Evolutionary conservation across 768 basidiomycete genomes (phyloP).

Genomic region (Termitomyces sp.): DNA sequence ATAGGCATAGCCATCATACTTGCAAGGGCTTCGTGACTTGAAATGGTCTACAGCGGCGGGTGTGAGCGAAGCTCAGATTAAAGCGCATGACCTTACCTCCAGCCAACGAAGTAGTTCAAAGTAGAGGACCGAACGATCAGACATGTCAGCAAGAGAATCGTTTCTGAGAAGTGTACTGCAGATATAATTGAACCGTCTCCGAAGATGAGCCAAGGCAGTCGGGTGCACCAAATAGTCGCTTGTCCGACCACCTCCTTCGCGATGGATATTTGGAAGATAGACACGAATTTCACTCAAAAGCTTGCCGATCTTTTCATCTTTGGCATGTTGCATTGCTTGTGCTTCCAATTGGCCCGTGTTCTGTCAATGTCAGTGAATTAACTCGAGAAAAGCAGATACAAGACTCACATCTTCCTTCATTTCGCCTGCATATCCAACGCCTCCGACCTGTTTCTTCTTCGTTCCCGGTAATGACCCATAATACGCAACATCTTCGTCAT

Average conservation of each 20-base stretch:
- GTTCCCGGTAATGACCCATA: slow-evolving; percentile 39
- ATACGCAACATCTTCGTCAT: slow-evolving; percentile 52
- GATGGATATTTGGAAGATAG: slow-evolving; percentile 78
- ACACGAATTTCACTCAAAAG: slow-evolving; percentile 69
- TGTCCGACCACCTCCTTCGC: slow-evolving; percentile 67
- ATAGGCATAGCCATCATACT: slow-evolving; percentile 98
- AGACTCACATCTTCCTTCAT: slow-evolving; percentile 76
- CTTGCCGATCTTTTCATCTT: slow-evolving; percentile 68
- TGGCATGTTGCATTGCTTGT: slow-evolving; percentile 58
- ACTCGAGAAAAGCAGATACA: not conserved
- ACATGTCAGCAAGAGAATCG: slow-evolving; percentile 93
- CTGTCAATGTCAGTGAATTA: slow-evolving; percentile 29
- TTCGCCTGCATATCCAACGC: slow-evolving; percentile 84
- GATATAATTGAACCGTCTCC: slow-evolving; percentile 85
- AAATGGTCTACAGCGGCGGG: slow-evolving; percentile 61
- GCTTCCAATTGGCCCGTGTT: slow-evolving; percentile 79
- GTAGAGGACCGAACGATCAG: slow-evolving; percentile 78
- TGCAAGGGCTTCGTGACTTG: slow-evolving; percentile 86
- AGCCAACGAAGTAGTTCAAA: slow-evolving; percentile 91
- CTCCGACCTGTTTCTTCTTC: slow-evolving; percentile 57
- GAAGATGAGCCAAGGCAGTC: slow-evolving; percentile 85
- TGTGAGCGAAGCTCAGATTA: slow-evolving; percentile 1
- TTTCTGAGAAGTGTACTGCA: slow-evolving; percentile 83
- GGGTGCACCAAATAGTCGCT: slow-evolving; percentile 94
- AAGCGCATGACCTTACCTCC: slow-evolving; percentile 46